Conservation (phyloP, 768 basidiomycete genomes). For the Cyclocybe cylindracea region DNA sequence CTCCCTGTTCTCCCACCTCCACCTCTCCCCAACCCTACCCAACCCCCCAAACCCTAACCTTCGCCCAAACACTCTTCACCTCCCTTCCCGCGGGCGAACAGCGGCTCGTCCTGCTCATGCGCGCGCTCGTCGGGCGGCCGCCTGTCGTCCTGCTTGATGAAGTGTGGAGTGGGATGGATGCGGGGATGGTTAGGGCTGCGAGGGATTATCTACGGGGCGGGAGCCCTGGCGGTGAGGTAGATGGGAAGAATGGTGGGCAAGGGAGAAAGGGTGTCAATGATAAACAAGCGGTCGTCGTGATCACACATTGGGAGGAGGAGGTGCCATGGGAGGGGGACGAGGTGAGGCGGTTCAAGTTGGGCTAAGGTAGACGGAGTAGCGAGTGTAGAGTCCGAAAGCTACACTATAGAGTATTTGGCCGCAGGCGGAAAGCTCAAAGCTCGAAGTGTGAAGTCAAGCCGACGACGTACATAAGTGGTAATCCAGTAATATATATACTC, state of each 20-base stretch:
- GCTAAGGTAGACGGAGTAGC: too few species aligned
- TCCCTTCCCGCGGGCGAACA: constrained; percentile 75
- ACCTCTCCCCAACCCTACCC: too few species aligned
- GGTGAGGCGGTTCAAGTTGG: constrained; percentile 22
- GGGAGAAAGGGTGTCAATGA: constrained; percentile 42
- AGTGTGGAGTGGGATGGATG: constrained; percentile 92
- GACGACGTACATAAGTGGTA: too few species aligned
- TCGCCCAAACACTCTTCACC: constrained; percentile 56
- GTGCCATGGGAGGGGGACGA: constrained; percentile 75
- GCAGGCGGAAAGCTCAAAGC: too few species aligned
- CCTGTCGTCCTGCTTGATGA: constrained; percentile 87
- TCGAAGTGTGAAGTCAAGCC: too few species aligned
- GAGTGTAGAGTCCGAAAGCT: too few species aligned
- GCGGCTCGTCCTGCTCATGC: constrained; percentile 78
- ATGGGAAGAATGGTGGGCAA: constrained; percentile 34
- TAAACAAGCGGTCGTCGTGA: constrained; percentile 78
- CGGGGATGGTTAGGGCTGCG: constrained; percentile 67
- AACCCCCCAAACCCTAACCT: constrained; percentile 18
- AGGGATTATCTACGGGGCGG: constrained; percentile 68
- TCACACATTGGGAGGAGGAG: constrained; percentile 92
- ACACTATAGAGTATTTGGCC: too few species aligned
- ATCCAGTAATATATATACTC: too few species aligned
- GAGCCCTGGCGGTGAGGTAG: constrained; percentile 72
- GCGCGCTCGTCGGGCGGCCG: constrained; percentile 77
- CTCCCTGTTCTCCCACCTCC: too few species aligned